Conservation (phyloP, 345 rosid genomes). For the Alliaria petiolata region DNA sequence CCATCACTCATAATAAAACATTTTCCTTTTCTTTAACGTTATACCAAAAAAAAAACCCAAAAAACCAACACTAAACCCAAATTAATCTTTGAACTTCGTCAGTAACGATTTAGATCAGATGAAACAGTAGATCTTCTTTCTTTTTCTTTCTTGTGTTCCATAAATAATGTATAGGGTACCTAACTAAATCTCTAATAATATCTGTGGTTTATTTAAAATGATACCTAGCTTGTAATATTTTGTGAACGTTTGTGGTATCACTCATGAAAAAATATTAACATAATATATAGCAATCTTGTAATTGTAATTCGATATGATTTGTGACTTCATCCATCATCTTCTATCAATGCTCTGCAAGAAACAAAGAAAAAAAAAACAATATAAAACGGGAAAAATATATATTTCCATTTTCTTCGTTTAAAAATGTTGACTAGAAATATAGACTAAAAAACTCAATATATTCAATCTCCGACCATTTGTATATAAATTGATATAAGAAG, state of each 20-base stretch:
- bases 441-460: not conserved
- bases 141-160: not conserved
- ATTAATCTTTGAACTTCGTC: not conserved
- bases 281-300: not conserved
- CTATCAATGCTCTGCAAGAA: constrained; percentile 7
- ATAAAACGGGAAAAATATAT: not conserved
- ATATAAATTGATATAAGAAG: not conserved
- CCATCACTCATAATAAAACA: not conserved
- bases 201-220: not conserved
- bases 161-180: not conserved
- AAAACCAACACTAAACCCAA: not conserved
- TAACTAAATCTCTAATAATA: not conserved
- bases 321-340: constrained; percentile 16
- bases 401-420: not conserved
- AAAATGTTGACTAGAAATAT: not conserved
- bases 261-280: not conserved
- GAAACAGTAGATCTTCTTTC: not conserved
- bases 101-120: not conserved
- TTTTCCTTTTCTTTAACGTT: not conserved
- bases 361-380: not conserved
- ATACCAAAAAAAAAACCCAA: not conserved
- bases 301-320: not conserved
- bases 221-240: not conserved
- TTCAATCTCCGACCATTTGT: not conserved
- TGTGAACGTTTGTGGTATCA: not conserved